A percentile compares a stretch with the other conserved stretches of the same genome.
Conservation (phyloP, 441 rosid genomes). For the Erysimum cheiri region DNA sequence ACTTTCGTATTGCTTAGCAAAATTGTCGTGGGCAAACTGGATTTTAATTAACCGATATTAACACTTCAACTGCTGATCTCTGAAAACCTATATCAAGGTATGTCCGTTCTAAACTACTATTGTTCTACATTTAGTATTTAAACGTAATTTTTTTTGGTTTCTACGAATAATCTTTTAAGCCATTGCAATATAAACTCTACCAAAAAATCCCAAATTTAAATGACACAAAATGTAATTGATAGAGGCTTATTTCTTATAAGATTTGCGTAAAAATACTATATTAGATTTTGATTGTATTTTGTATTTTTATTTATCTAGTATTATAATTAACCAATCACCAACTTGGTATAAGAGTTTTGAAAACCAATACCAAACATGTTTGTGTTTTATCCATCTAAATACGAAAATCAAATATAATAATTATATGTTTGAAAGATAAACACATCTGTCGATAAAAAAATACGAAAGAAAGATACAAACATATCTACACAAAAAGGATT, state of each 20-base stretch:
- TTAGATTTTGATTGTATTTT: neutral
- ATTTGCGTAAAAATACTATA: neutral
- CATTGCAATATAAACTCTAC: neutral
- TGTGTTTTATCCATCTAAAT: conserved; percentile 15
- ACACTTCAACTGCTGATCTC: conserved; percentile 16
- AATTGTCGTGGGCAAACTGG: conserved; percentile 5
- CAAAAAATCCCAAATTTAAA: neutral
- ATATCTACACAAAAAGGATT: neutral
- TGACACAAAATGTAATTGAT: neutral
- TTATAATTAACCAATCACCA: neutral
- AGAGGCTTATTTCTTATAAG: neutral
- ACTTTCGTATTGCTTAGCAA: conserved; percentile 11
- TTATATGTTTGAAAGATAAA: neutral
- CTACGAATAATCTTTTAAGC: neutral
- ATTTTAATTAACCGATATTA: conserved; percentile 22
- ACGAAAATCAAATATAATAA: neutral
- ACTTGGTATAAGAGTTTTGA: neutral
- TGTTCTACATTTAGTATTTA: neutral
- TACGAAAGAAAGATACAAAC: neutral
- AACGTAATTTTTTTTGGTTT: neutral
- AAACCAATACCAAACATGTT: conserved; percentile 13
- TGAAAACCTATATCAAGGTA: conserved; percentile 17
- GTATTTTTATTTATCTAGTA: neutral
- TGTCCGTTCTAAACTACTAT: neutral
- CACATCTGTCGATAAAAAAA: neutral